Evolutionary conservation across 176 grass and related monocot genomes (phyloP).

Genomic region (Melocanna baccifera): DNA sequence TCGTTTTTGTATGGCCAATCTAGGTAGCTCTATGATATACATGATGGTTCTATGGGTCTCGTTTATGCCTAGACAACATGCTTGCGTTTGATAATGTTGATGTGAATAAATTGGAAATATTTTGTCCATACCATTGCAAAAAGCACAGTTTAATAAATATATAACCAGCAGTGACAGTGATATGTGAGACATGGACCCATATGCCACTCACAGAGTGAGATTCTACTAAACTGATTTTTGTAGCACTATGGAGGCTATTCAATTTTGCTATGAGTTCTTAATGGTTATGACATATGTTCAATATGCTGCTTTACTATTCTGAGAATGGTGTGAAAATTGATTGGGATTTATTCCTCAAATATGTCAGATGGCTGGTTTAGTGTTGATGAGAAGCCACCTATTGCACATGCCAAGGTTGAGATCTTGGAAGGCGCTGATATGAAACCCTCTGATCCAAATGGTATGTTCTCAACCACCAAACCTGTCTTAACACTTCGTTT

Average conservation of each 20-base stretch:
- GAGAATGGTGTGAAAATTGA: background rate
- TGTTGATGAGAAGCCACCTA: constrained; percentile 70
- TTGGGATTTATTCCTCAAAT: constrained; percentile 24
- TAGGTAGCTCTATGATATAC: background rate
- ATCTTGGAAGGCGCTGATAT: constrained; percentile 89
- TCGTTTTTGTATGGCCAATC: background rate
- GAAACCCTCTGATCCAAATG: constrained; percentile 95
- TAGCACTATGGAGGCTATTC: background rate
- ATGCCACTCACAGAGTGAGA: background rate
- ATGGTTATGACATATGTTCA: background rate
- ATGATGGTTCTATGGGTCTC: background rate
- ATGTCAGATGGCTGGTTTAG: constrained; percentile 74
- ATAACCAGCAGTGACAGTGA: background rate
- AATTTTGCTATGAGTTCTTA: background rate
- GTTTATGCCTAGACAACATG: background rate
- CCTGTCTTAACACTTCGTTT: background rate
- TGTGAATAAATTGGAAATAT: background rate
- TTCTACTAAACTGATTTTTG: background rate
- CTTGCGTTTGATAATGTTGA: background rate
- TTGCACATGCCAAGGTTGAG: constrained; percentile 75
- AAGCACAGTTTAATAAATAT: background rate
- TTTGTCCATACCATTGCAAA: background rate
- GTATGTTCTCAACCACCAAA: constrained; percentile 38
- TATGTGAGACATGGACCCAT: background rate
- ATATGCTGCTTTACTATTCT: background rate